A percentile compares a stretch with the other conserved stretches of the same genome.
These are phyloP conservation scores for Wickerhamiella occidentalis DNA, from an alignment of 805 yeast species.

Conservation along the genomic window DNA sequence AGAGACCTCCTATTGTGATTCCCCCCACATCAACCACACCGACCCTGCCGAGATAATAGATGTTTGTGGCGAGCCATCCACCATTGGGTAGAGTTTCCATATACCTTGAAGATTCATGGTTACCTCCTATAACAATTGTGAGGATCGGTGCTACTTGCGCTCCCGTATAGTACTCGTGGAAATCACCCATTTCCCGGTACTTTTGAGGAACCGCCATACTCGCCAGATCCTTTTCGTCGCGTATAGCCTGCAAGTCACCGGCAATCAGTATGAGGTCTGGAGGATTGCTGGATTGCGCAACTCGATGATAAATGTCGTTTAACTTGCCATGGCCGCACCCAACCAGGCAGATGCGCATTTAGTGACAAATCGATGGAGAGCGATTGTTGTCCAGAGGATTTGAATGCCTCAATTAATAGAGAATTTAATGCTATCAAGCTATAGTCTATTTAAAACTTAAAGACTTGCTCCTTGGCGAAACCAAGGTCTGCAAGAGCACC, in stretches of 20 bases:
- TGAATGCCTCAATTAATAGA: too few relatives aligned
- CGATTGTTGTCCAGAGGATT: too few relatives aligned
- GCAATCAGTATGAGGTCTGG: conserved; percentile 57
- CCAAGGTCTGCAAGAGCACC: conserved; percentile 87
- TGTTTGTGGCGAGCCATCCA: conserved; percentile 86
- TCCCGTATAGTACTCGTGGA: conserved; percentile 57
- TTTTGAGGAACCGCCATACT: conserved; percentile 72
- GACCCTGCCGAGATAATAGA: conserved; percentile 71
- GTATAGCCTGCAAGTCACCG: conserved; percentile 82
- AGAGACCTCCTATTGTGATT: conserved; percentile 61
- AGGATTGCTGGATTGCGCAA: conserved; percentile 3
- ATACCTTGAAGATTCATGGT: conserved; percentile 82
- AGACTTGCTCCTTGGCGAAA: conserved; percentile 73
- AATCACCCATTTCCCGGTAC: conserved; percentile 67
- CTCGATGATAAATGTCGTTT: conserved; percentile 14
- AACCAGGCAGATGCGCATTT: conserved; percentile 21
- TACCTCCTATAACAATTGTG: conserved; percentile 86
- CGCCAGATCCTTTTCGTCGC: conserved; percentile 50
- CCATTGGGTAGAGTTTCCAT: conserved; percentile 64
- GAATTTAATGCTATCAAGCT: too few relatives aligned
- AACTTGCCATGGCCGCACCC: conserved; percentile 24
- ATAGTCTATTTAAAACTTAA: conserved; percentile 54
- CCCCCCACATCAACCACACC: conserved; percentile 69
- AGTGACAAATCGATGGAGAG: conserved; percentile 1
- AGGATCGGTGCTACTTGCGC: conserved; percentile 51